Conservation (phyloP, 345 rosid species). For the Laguncularia racemosa region DNA sequence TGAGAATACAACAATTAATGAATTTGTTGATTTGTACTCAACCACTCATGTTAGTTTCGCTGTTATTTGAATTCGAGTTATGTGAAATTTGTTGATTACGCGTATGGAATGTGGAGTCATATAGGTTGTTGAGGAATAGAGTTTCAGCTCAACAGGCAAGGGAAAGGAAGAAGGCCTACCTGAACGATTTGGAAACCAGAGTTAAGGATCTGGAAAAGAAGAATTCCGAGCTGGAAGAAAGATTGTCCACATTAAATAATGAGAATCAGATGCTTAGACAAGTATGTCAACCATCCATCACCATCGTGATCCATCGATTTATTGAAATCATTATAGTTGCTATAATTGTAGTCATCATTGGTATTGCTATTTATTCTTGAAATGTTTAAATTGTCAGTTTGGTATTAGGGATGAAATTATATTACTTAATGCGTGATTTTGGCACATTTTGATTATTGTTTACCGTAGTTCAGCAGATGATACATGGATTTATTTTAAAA, state of each 20-base stretch:
- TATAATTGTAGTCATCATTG: neutral
- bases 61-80: too few relatives aligned
- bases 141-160: slow-evolving; percentile 99
- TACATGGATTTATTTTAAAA: too few relatives aligned
- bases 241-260: slow-evolving; percentile 82
- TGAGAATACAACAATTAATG: neutral
- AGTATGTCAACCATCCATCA: slow-evolving; percentile 23
- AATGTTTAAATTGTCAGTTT: too few relatives aligned
- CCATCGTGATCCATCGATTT: neutral
- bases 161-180: slow-evolving; percentile 92
- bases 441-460: too few relatives aligned
- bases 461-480: too few relatives aligned
- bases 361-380: neutral
- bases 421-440: too few relatives aligned
- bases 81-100: too few relatives aligned
- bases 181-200: slow-evolving; percentile 69
- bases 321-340: neutral
- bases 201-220: slow-evolving; percentile 82
- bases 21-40: neutral
- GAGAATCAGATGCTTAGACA: slow-evolving; percentile 99
- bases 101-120: neutral
- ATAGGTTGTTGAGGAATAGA: slow-evolving; percentile 96
- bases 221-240: slow-evolving; percentile 90
- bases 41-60: too few relatives aligned
- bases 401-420: too few relatives aligned